Evolutionary conservation across 2,329 filamentous ascomycete genomes (phyloP).

Genomic region (Alternaria sp.): DNA sequence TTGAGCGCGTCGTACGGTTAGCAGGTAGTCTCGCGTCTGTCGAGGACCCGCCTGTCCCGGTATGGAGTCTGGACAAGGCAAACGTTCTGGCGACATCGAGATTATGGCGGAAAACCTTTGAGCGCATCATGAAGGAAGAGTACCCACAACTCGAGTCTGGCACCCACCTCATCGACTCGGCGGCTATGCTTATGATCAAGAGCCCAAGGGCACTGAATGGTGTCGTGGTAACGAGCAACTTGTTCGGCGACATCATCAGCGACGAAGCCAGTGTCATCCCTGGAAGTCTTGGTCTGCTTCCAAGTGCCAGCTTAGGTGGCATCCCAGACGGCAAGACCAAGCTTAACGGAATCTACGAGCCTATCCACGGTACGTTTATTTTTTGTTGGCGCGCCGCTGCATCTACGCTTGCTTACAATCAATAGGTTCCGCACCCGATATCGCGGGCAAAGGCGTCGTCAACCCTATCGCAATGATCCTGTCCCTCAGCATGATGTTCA

Average conservation of each 20-base stretch:
- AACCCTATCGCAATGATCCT: conserved; percentile 93
- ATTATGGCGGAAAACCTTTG: conserved; percentile 87
- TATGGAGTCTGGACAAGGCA: conserved; percentile 93
- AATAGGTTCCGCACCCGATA: conserved; percentile 85
- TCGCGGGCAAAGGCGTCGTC: conserved; percentile 88
- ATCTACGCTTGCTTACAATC: conserved; percentile 15
- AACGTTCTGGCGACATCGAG: conserved; percentile 92
- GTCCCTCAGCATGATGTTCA: conserved; percentile 93
- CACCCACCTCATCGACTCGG: conserved; percentile 93
- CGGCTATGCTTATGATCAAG: conserved; percentile 98
- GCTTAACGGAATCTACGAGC: conserved; percentile 96
- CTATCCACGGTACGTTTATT: conserved; percentile 78
- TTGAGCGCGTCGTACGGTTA: conserved; percentile 85
- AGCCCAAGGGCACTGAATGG: conserved; percentile 88
- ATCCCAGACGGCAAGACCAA: conserved; percentile 83
- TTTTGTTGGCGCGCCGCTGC: not conserved
- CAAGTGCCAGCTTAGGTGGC: conserved; percentile 84
- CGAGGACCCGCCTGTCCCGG: conserved; percentile 75
- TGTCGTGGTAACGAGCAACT: conserved; percentile 88
- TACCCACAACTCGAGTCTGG: conserved; percentile 84
- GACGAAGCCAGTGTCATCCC: conserved; percentile 96
- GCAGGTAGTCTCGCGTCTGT: conserved; percentile 81
- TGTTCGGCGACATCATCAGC: conserved; percentile 95
- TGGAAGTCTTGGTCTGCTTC: conserved; percentile 84
- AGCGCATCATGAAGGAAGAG: conserved; percentile 83